Percentiles rank a stretch among this genome's conserved stretches.
Evolutionary conservation across 768 basidiomycete species (phyloP).

Genomic region (Tulasnella sp.): DNA sequence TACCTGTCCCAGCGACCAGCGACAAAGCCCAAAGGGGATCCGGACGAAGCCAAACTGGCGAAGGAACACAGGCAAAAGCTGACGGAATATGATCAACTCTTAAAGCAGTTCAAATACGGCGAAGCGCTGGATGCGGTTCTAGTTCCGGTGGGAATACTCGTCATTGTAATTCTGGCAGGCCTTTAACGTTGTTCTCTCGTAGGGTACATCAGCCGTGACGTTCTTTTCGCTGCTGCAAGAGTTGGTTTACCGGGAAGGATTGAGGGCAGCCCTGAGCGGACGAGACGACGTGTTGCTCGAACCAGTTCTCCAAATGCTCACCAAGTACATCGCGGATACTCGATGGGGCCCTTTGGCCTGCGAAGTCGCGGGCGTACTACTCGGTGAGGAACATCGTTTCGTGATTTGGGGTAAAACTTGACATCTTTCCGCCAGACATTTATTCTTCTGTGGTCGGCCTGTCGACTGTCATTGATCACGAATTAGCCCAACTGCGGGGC

Average conservation of each 20-base stretch:
- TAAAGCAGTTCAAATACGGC: slow-evolving; percentile 93
- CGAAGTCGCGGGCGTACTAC: slow-evolving; percentile 75
- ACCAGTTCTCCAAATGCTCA: slow-evolving; percentile 82
- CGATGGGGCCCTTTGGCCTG: slow-evolving; percentile 90
- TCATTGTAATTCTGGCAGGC: slow-evolving; percentile 4
- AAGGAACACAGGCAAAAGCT: slow-evolving; percentile 56
- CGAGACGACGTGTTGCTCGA: slow-evolving; percentile 93
- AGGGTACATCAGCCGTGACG: slow-evolving; percentile 83
- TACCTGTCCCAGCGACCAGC: slow-evolving; percentile 51
- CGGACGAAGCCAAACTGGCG: slow-evolving; percentile 44
- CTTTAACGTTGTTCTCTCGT: slow-evolving; percentile 42
- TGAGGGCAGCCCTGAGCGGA: slow-evolving; percentile 81
- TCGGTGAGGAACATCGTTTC: slow-evolving; percentile 60
- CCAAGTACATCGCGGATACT: slow-evolving; percentile 85
- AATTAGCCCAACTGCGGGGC: slow-evolving; percentile 78
- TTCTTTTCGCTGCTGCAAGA: slow-evolving; percentile 92
- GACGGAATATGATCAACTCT: slow-evolving; percentile 82
- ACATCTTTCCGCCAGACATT: slow-evolving; percentile 63
- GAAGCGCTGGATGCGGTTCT: slow-evolving; percentile 92
- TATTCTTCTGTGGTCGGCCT: slow-evolving; percentile 91
- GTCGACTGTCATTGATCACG: slow-evolving; percentile 81
- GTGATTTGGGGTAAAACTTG: neutral
- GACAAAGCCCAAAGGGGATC: slow-evolving; percentile 59
- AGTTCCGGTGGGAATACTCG: slow-evolving; percentile 60
- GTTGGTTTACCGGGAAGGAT: slow-evolving; percentile 86